Conservation (phyloP, 495 filamentous ascomycete species). For the Tetracladium setigerum region DNA sequence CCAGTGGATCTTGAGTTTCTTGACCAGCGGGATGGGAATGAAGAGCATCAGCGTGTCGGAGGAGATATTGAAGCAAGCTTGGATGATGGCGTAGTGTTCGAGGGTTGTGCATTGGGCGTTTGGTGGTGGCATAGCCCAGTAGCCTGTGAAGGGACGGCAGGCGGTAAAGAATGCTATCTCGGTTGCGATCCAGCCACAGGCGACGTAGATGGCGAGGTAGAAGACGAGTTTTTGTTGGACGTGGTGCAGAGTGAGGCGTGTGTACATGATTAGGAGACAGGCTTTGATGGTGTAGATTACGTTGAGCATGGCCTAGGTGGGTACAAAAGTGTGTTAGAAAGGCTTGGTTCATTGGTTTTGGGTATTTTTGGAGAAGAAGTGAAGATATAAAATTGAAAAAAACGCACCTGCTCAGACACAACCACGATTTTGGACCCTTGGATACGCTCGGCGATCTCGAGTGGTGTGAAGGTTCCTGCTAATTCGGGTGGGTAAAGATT, state of each 20-base stretch:
- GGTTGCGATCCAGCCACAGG: constrained; percentile 24
- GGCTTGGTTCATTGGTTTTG: background rate
- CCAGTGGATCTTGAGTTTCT: constrained; percentile 27
- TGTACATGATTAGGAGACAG: constrained; percentile 46
- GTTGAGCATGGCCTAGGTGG: constrained; percentile 33
- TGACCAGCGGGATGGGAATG: constrained; percentile 35
- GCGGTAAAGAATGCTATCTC: constrained; percentile 33
- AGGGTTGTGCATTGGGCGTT: constrained; percentile 40
- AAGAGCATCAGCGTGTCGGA: constrained; percentile 40
- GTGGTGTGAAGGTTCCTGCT: constrained; percentile 26
- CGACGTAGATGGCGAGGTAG: constrained; percentile 26
- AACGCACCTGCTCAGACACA: constrained; percentile 32
- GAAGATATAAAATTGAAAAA: too few species aligned
- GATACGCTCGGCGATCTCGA: constrained; percentile 32
- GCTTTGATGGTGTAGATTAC: constrained; percentile 40
- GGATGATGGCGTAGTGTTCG: constrained; percentile 36
- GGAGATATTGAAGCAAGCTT: constrained; percentile 41
- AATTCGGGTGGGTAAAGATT: constrained; percentile 33
- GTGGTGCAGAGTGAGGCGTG: constrained; percentile 32
- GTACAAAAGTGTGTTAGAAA: background rate
- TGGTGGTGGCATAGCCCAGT: constrained; percentile 35
- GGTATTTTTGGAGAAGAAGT: background rate
- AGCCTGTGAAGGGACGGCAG: constrained; percentile 30
- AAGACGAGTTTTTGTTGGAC: constrained; percentile 25
- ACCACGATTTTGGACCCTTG: constrained; percentile 39